Evolutionary conservation across 1,139 yeast species (phyloP).

Genomic region (Suhomyces wounanorum): DNA sequence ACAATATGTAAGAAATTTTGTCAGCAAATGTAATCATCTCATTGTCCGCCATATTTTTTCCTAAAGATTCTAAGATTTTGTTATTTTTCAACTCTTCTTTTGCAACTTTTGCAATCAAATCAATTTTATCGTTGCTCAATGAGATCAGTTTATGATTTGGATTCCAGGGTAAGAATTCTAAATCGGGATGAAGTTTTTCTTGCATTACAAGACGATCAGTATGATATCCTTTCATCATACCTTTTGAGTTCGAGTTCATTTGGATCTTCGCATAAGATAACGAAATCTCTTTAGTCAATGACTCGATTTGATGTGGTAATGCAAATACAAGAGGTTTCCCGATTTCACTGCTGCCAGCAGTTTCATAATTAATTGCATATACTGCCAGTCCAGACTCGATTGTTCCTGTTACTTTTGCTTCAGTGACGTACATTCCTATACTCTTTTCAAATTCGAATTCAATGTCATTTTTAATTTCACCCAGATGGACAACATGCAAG

Average conservation of each 20-base stretch:
- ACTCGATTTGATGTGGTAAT: slow-evolving; percentile 57
- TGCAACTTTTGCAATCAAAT: no score
- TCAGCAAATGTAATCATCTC: no score
- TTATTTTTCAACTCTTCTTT: slow-evolving; percentile 59
- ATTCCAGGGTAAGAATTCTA: slow-evolving; percentile 66
- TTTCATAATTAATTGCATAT: slow-evolving; percentile 54
- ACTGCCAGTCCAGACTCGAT: slow-evolving; percentile 40
- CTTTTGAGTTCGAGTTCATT: slow-evolving; percentile 64
- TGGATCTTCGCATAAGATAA: slow-evolving; percentile 48
- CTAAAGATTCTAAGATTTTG: no score
- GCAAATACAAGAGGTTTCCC: slow-evolving; percentile 63
- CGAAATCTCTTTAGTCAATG: slow-evolving; percentile 25
- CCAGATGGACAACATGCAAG: no score
- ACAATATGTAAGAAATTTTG: slow-evolving; percentile 76
- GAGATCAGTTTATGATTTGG: slow-evolving; percentile 29
- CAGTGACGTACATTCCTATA: slow-evolving; percentile 41
- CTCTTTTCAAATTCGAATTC: slow-evolving; percentile 34
- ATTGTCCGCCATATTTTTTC: no score
- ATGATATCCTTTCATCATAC: slow-evolving; percentile 70
- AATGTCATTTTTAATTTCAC: slow-evolving; percentile 19
- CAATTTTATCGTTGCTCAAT: slow-evolving; percentile 54
- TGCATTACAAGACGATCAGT: no score
- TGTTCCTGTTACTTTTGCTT: slow-evolving; percentile 33
- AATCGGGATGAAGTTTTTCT: slow-evolving; percentile 51
- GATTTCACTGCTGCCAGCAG: slow-evolving; percentile 53